Evolutionary conservation across 768 basidiomycete species (phyloP), one percentile per base, ranked within the genome.

Genomic region (Zangia roseola): DNA sequence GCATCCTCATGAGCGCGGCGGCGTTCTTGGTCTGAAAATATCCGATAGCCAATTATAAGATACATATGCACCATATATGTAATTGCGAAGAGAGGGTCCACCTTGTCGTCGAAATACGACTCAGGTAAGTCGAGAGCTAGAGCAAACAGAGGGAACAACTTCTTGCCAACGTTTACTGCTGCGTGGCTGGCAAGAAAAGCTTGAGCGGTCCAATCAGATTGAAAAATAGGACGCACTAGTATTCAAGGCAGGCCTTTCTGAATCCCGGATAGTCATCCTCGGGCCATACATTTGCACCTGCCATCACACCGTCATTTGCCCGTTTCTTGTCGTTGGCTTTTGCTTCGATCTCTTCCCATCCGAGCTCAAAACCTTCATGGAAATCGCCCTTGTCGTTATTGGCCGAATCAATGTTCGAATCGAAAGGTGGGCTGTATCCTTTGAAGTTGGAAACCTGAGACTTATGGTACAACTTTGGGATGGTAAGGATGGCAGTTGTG

Each of bases 341-440:
- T 8, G 59, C 47, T 12, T 71, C 57, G 0, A 78, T 61, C 19
- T 72, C 67, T 61, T 91, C 87, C 77, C 81, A 85, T 4, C 91
- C 90, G 48, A 95, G 76, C 57, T 93, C 86, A 63, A 94, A 95
- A 3, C 87, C 92, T 65, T 97, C 93, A 61, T 94, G 91, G 45
- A 94, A 67, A 61, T 97, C 94, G 1, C 93, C 93, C n/a, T 78
- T 70, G 40, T 80, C 79, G 23, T 78, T 71, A 41, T 81, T 80
- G 8, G 58, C 49, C 0, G 89, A 83, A 58, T 93, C 79, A 44
- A 83, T 86, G 62, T 91, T 91, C 43, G 80, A 82, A 47, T 83
- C 84, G 8, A 86, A 72, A 4, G 91, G 64, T 3, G 83, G 79
- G 45, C 74, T 84, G 64, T 88, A 90, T 19, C 86, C 87, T 60